Evolutionary conservation across 768 basidiomycete species (phyloP).

Genomic region (Hirschioporus abietinus): DNA sequence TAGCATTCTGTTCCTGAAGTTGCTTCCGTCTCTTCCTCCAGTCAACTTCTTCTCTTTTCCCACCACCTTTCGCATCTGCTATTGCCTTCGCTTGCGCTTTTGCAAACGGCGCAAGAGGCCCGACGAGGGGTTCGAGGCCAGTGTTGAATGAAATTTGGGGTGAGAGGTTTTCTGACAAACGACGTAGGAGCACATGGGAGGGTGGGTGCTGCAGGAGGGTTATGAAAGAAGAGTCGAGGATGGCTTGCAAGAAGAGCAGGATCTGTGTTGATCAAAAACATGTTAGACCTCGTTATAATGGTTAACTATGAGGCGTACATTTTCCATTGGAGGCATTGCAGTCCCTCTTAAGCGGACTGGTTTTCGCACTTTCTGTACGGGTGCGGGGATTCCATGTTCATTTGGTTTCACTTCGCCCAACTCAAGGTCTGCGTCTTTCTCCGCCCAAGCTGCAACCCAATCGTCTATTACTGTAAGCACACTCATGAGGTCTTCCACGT

Average conservation of each 20-base stretch:
- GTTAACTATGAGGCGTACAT: slow-evolving; percentile 4
- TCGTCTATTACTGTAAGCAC: slow-evolving; percentile 42
- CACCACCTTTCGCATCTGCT: slow-evolving; percentile 35
- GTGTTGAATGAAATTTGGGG: slow-evolving; percentile 50
- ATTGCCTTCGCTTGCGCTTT: slow-evolving; percentile 45
- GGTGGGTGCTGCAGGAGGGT: slow-evolving; percentile 59
- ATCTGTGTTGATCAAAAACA: slow-evolving; percentile 34
- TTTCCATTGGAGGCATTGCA: slow-evolving; percentile 6
- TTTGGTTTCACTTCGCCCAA: slow-evolving; percentile 21
- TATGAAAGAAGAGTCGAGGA: slow-evolving; percentile 72
- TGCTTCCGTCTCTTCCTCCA: slow-evolving; percentile 39
- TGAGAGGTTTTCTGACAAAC: slow-evolving; percentile 44
- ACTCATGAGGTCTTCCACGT: slow-evolving; percentile 42
- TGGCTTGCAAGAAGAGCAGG: slow-evolving; percentile 51
- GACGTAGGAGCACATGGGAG: slow-evolving; percentile 47
- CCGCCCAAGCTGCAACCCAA: slow-evolving; percentile 39
- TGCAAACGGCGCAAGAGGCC: slow-evolving; percentile 57
- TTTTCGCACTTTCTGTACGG: neutral
- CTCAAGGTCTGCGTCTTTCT: slow-evolving; percentile 17
- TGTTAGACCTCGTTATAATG: neutral
- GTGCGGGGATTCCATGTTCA: slow-evolving; percentile 2
- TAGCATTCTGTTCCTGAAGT: slow-evolving; percentile 44
- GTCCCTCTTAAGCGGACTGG: neutral
- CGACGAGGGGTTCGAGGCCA: slow-evolving; percentile 50
- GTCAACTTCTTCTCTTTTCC: slow-evolving; percentile 22